Percentiles rank a stretch among this genome's conserved stretches.
Evolutionary conservation across 768 basidiomycete species (phyloP).

Genomic region (Mycena latifolia): DNA sequence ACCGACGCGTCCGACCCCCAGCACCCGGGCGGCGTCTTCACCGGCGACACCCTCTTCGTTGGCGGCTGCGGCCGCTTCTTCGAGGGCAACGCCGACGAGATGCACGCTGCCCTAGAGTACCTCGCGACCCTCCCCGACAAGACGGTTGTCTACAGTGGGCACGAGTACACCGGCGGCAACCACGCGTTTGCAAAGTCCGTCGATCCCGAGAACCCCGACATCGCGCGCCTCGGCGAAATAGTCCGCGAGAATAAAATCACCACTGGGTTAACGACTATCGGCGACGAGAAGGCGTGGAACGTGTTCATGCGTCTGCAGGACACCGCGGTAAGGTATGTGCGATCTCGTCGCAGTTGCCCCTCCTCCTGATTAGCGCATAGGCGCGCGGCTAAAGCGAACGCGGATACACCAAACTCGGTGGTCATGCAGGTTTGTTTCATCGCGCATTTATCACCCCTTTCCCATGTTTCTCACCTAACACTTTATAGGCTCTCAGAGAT

Average conservation of each 20-base stretch:
- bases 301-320: conserved; percentile 89
- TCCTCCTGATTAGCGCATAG: conserved; percentile 49
- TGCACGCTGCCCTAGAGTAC: conserved; percentile 81
- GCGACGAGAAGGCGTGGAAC: conserved; percentile 95
- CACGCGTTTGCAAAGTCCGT: conserved; percentile 77
- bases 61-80: conserved; percentile 96
- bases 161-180: conserved; percentile 89
- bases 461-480: no score
- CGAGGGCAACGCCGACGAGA: conserved; percentile 84
- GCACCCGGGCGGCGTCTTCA: conserved; percentile 87
- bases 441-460: no score
- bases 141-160: conserved; percentile 89
- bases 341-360: neutral
- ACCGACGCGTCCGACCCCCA: conserved; percentile 61
- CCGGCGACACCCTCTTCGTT: conserved; percentile 93
- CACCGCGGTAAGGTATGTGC: conserved; percentile 71
- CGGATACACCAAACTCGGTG: conserved; percentile 58
- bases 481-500: conserved; percentile 53
- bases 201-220: conserved; percentile 69
- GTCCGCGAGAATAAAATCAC: conserved; percentile 72
- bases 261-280: conserved; percentile 89
- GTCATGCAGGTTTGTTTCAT: conserved; percentile 65
- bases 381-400: conserved; percentile 56
- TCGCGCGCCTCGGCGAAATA: conserved; percentile 70
- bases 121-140: conserved; percentile 81